A percentile compares a stretch with the other conserved stretches of the same genome.
These are phyloP conservation scores for Leucocoprinus sp. DNA, from an alignment of 768 basidiomycete species.

Conservation along the genomic window DNA sequence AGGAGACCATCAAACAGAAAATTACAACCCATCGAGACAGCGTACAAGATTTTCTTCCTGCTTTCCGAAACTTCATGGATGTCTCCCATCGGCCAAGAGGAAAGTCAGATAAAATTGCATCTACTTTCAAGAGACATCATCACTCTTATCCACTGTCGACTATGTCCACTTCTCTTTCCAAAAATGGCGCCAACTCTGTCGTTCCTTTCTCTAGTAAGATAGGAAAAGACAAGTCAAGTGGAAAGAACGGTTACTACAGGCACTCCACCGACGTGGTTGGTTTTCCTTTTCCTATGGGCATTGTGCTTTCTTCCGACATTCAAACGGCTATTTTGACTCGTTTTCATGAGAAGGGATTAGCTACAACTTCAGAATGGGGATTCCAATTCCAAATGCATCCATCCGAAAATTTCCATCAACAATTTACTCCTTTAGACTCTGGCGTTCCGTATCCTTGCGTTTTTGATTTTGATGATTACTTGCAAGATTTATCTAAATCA, in stretches of 20 bases:
- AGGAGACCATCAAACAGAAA: not conserved
- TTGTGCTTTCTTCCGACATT: not conserved
- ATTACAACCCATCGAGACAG: not conserved
- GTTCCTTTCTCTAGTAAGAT: not conserved
- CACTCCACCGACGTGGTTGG: not conserved
- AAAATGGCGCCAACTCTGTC: not conserved
- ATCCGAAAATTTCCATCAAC: not conserved
- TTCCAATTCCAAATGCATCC: not conserved
- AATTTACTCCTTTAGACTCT: not conserved
- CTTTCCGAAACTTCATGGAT: not conserved
- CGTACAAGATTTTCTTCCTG: not conserved
- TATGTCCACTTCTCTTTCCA: not conserved
- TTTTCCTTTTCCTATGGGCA: not conserved
- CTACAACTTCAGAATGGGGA: not conserved
- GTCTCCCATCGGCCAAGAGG: not conserved
- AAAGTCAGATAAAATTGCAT: not conserved
- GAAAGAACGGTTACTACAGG: not conserved
- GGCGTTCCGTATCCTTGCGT: slow-evolving; percentile 6
- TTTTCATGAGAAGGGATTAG: not conserved
- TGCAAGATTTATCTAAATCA: not conserved
- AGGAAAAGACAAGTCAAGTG: not conserved
- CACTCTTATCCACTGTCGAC: not conserved
- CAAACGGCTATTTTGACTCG: not conserved
- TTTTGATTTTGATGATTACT: slow-evolving; percentile 6
- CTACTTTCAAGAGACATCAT: not conserved